Percentiles rank a stretch among this genome's conserved stretches.
These are phyloP conservation scores for Stagonosporopsis vannaccii DNA, from an alignment of 2,329 filamentous ascomycete genomes.

Conservation along the genomic window DNA sequence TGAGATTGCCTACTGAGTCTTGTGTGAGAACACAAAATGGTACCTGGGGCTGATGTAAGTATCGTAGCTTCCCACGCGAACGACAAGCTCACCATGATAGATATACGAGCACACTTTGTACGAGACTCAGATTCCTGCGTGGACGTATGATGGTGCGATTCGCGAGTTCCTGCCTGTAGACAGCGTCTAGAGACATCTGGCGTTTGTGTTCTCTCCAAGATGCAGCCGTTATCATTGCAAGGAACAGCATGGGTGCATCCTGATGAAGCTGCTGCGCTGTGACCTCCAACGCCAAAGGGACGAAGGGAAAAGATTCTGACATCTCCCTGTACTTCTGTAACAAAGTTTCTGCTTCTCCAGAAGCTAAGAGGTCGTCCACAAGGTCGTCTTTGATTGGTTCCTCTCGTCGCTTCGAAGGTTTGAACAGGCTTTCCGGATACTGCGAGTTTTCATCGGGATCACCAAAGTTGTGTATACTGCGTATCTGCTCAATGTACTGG, in stretches of 20 bases:
- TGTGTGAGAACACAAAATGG: conserved; percentile 46
- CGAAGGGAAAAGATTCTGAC: conserved; percentile 42
- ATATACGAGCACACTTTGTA: conserved; percentile 46
- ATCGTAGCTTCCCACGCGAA: background rate
- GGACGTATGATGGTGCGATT: conserved; percentile 43
- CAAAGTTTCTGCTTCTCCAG: conserved; percentile 36
- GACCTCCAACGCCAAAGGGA: conserved; percentile 28
- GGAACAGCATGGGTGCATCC: conserved; percentile 42
- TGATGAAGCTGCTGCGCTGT: conserved; percentile 29
- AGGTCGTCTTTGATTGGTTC: conserved; percentile 31
- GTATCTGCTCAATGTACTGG: conserved; percentile 36
- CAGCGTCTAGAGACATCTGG: conserved; percentile 36
- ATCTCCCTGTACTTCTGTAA: conserved; percentile 39
- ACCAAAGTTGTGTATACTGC: conserved; percentile 35
- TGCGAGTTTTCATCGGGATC: conserved; percentile 22
- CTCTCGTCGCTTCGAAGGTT: conserved; percentile 27
- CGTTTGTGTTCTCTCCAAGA: conserved; percentile 38
- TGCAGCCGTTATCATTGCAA: conserved; percentile 39
- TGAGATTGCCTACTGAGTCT: conserved; percentile 35
- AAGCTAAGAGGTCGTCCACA: conserved; percentile 28
- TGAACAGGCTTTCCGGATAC: conserved; percentile 26
- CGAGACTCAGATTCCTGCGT: conserved; percentile 35
- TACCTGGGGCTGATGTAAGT: conserved; percentile 33
- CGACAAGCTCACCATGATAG: conserved; percentile 37
- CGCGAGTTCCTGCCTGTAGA: conserved; percentile 42